Conservation (phyloP, 345 rosid genomes). For the Eucalyptus dawsonii region DNA sequence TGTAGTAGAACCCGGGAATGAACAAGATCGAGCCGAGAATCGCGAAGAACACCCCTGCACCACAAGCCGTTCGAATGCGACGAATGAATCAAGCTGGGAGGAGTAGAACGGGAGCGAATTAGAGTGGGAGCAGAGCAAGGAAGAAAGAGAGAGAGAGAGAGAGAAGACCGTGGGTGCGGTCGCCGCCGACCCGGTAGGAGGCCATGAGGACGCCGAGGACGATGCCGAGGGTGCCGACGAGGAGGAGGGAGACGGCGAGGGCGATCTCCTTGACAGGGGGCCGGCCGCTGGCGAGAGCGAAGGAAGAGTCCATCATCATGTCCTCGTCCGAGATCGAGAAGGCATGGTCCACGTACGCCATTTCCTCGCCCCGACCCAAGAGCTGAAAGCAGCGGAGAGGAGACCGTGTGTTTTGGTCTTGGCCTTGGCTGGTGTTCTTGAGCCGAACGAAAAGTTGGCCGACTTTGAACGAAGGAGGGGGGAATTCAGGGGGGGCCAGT, state of each 20-base stretch:
- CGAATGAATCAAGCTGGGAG: neutral
- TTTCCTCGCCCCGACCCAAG: neutral
- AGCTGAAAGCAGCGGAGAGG: neutral
- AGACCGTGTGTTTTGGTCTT: neutral
- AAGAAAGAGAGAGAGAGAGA: neutral
- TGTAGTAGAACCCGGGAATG: slow-evolving; percentile 88
- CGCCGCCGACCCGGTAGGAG: slow-evolving; percentile 74
- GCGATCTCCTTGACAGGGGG: slow-evolving; percentile 96
- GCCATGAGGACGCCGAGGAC: slow-evolving; percentile 66
- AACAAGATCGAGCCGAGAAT: slow-evolving; percentile 74
- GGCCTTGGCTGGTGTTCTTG: neutral
- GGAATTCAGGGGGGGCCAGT: fast-evolving
- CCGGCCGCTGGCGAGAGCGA: slow-evolving; percentile 44
- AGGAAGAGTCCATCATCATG: slow-evolving; percentile 58
- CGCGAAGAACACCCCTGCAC: slow-evolving; percentile 78
- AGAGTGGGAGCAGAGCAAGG: neutral
- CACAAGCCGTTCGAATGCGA: neutral
- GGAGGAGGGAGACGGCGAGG: slow-evolving; percentile 78
- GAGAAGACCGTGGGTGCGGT: slow-evolving; percentile 62
- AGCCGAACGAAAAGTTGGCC: neutral
- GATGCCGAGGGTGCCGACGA: slow-evolving; percentile 72
- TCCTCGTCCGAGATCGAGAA: slow-evolving; percentile 96
- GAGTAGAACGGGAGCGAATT: slow-evolving; percentile 6
- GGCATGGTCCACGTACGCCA: slow-evolving; percentile 98
- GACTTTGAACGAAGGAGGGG: neutral